Percentiles rank a stretch among this genome's conserved stretches.
Conservation (phyloP, 75 land plant species). For the Sequoiadendron giganteum region DNA sequence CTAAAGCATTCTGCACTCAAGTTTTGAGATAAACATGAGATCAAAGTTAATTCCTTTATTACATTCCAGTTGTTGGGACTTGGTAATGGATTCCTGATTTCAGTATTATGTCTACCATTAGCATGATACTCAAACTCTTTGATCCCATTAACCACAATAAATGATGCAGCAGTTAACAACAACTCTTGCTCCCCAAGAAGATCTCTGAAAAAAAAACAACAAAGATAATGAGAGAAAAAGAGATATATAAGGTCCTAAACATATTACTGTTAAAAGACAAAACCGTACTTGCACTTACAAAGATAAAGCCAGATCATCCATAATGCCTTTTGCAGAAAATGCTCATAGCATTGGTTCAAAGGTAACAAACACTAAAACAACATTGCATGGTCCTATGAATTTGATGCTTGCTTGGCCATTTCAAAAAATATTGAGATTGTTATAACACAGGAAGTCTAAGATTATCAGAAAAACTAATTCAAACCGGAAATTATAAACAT, state of each 20-base stretch:
- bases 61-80: background rate
- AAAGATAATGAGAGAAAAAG: background rate
- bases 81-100: background rate
- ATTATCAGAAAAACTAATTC: background rate
- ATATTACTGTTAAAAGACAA: background rate
- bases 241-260: background rate
- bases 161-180: slow-evolving; percentile 5
- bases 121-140: background rate
- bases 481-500: background rate
- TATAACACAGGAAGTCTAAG: background rate
- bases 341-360: background rate
- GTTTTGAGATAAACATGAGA: slow-evolving; percentile 7
- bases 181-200: background rate
- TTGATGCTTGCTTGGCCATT: background rate
- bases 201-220: slow-evolving; percentile 3
- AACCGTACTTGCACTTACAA: background rate
- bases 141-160: background rate
- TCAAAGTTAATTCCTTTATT: background rate
- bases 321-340: background rate
- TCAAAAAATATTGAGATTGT: background rate
- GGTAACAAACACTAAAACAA: background rate
- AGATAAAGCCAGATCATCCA: background rate
- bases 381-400: background rate
- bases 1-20: background rate
- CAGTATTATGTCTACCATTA: background rate